Conservation (phyloP, 1,284 basidiomycete species). For the Cryptococcus sp. region DNA sequence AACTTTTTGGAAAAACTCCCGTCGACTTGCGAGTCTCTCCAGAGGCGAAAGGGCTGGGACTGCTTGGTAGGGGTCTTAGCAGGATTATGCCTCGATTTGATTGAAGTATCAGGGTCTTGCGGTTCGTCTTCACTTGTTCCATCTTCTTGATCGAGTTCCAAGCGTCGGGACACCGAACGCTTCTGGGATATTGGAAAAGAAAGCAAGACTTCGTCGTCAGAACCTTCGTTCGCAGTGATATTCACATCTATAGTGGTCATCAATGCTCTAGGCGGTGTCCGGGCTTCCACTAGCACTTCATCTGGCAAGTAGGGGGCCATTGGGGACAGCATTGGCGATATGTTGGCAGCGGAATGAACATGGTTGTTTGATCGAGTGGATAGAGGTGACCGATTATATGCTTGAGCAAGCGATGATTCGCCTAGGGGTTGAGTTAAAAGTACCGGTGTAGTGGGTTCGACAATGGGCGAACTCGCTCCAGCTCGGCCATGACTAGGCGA, state of each 20-base stretch:
- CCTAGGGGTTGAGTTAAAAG: slow-evolving; percentile 44
- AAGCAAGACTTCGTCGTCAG: slow-evolving; percentile 8
- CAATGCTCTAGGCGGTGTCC: too few species aligned
- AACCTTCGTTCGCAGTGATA: slow-evolving; percentile 1
- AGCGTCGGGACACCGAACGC: not conserved
- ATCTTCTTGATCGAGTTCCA: not conserved
- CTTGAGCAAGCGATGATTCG: slow-evolving; percentile 31
- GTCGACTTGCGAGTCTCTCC: slow-evolving; percentile 42
- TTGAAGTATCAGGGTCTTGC: not conserved
- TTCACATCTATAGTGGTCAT: not conserved
- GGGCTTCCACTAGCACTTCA: not conserved
- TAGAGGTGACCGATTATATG: slow-evolving; percentile 23
- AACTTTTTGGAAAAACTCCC: slow-evolving; percentile 32
- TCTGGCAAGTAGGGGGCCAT: not conserved
- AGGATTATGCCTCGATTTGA: not conserved
- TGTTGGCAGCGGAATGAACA: too few species aligned
- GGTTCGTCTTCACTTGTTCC: not conserved
- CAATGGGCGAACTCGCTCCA: not conserved
- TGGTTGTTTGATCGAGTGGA: not conserved
- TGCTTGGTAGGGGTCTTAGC: too few species aligned
- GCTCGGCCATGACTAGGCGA: not conserved
- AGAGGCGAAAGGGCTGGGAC: slow-evolving; percentile 36
- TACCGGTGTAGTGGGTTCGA: slow-evolving; percentile 9
- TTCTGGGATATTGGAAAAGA: slow-evolving; percentile 22
- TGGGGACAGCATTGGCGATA: too few species aligned